phyloP scores from a whole-genome alignment of 2,329 filamentous ascomycete genomes.

The Aulographum hederae region DNA sequence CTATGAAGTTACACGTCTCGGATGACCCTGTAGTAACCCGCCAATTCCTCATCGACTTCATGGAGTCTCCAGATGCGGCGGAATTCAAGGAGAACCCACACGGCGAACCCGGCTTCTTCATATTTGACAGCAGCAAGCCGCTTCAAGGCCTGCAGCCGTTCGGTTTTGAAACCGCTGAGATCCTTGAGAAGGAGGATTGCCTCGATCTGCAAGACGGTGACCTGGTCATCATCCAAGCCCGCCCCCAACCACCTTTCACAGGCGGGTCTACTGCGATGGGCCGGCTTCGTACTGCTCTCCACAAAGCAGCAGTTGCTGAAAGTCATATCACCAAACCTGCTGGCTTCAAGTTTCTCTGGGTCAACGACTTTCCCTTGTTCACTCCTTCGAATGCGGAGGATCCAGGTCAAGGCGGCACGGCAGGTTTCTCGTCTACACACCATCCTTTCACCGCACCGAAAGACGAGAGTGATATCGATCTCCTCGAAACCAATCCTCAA shows the following conservation, averaged over 20 bases:
- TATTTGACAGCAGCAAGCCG: constrained; percentile 57
- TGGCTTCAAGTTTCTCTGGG: constrained; percentile 60
- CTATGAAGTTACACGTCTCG: constrained; percentile 46
- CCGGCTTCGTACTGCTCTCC: constrained; percentile 50
- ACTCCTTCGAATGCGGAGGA: constrained; percentile 48
- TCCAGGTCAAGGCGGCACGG: constrained; percentile 63
- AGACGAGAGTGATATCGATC: constrained; percentile 49
- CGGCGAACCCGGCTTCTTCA: constrained; percentile 63
- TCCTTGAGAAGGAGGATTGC: constrained; percentile 34
- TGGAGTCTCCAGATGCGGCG: constrained; percentile 43
- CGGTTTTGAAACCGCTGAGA: constrained; percentile 51
- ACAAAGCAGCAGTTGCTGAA: constrained; percentile 42
- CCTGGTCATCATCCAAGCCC: constrained; percentile 64
- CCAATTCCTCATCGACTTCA: constrained; percentile 48
- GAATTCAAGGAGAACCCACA: constrained; percentile 45
- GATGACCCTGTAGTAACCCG: constrained; percentile 34
- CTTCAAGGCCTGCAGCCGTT: constrained; percentile 60
- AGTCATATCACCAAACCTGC: constrained; percentile 14
- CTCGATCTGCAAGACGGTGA: constrained; percentile 51
- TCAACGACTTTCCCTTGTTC: constrained; percentile 85
- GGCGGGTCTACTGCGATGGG: constrained; percentile 62
- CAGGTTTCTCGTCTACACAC: constrained; percentile 74
- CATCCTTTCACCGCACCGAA: constrained; percentile 91
- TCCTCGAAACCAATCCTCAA: constrained; percentile 55
- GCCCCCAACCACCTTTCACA: constrained; percentile 41